Percentiles rank a stretch among this genome's conserved stretches.
Evolutionary conservation across 1,139 yeast species (phyloP).

Genomic region (Taphrina betulina): DNA sequence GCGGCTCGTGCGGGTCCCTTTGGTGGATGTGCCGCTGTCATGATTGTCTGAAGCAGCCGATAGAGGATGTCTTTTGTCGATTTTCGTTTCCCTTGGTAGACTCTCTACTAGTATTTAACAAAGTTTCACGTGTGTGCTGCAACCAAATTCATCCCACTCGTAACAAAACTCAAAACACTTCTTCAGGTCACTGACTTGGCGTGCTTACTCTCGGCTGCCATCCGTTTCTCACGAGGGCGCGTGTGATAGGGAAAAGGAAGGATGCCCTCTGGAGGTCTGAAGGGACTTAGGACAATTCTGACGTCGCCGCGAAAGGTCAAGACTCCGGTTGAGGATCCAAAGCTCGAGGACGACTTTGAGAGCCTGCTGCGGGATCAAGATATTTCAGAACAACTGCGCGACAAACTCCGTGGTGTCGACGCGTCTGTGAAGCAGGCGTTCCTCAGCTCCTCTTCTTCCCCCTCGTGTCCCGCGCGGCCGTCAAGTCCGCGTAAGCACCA

Average conservation of each 20-base stretch:
- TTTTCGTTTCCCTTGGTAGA: too few relatives aligned
- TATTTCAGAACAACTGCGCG: slow-evolving; percentile 14
- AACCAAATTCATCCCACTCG: too few relatives aligned
- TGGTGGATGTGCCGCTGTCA: slow-evolving; percentile 12
- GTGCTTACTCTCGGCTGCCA: too few relatives aligned
- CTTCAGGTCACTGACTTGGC: too few relatives aligned
- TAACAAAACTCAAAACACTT: too few relatives aligned
- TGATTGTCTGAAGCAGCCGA: background rate
- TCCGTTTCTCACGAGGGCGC: too few relatives aligned
- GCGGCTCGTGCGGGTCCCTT: slow-evolving; percentile 17
- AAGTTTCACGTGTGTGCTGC: too few relatives aligned
- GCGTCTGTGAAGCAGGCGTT: slow-evolving; percentile 13
- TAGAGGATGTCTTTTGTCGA: too few relatives aligned
- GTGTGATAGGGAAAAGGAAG: background rate
- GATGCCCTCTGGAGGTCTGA: slow-evolving; percentile 1
- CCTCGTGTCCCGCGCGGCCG: background rate
- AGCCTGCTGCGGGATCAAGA: slow-evolving; percentile 6
- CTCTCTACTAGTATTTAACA: too few relatives aligned
- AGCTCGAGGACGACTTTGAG: slow-evolving; percentile 8
- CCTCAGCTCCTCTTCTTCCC: background rate
- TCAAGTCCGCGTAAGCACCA: slow-evolving; percentile 13
- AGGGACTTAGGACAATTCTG: slow-evolving; percentile 11
- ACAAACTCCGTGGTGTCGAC: slow-evolving; percentile 20
- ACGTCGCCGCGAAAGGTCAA: slow-evolving; percentile 6
- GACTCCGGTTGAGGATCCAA: background rate